A percentile compares a stretch with the other conserved stretches of the same genome.
Conservation (phyloP, 768 basidiomycete species). For the Phlebiopsis gigantea region DNA sequence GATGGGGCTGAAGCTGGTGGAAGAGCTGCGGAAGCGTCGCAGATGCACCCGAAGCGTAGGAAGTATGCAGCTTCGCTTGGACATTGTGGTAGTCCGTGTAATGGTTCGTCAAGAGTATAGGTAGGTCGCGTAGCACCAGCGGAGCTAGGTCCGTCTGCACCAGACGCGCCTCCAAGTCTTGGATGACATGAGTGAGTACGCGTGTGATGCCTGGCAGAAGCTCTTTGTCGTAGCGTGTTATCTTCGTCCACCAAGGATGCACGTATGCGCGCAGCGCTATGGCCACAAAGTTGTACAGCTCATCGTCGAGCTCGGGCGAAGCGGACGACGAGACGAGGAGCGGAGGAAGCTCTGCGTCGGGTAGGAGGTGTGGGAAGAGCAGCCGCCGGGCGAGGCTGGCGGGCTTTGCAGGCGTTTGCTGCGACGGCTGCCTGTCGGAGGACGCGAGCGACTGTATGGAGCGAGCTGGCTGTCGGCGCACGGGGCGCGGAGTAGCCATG, state of each 20-base stretch:
- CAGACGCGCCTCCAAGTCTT: conserved; percentile 54
- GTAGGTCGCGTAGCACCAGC: conserved; percentile 58
- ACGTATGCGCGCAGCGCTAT: conserved; percentile 75
- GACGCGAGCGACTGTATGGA: conserved; percentile 23
- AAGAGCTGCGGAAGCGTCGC: conserved; percentile 63
- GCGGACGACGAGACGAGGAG: conserved; percentile 42
- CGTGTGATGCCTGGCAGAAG: conserved; percentile 67
- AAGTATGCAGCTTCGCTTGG: conserved; percentile 51
- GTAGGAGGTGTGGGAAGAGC: conserved; percentile 45
- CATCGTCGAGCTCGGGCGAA: conserved; percentile 54
- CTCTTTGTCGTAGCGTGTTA: conserved; percentile 80
- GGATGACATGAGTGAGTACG: conserved; percentile 54
- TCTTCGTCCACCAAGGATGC: conserved; percentile 81
- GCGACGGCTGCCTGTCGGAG: conserved; percentile 19
- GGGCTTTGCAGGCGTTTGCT: conserved; percentile 9
- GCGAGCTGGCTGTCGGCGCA: conserved; percentile 17
- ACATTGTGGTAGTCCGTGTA: conserved; percentile 75
- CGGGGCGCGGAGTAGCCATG: conserved; percentile 13
- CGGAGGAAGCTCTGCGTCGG: conserved; percentile 43
- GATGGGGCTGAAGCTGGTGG: conserved; percentile 79
- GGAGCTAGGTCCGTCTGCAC: conserved; percentile 49
- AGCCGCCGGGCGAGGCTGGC: conserved; percentile 19
- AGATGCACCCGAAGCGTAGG: conserved; percentile 67
- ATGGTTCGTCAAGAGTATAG: conserved; percentile 67
- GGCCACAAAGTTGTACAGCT: conserved; percentile 76